Evolutionary conservation across 352 stramenopile genomes (phyloP), one percentile per base, ranked within the genome.

Genomic region (Halophytophthora batemanensis): DNA sequence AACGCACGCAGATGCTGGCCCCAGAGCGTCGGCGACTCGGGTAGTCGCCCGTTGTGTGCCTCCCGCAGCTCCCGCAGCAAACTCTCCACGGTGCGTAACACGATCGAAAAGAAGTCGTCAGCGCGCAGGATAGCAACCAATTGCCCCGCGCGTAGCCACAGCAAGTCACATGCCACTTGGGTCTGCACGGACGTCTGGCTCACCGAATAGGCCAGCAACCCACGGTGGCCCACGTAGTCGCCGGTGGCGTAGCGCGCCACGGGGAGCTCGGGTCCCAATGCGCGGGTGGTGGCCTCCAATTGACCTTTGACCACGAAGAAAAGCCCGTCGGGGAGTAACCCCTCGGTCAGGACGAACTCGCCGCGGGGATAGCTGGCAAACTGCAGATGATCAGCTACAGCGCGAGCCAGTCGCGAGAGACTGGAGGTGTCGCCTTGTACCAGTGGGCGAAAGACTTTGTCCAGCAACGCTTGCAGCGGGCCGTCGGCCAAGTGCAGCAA

Each of bases 281-380:
- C 42, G 14, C 61, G 56, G 1, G 61, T 70, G 0, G 53, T 66
- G 13, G 50, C 58, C 31, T 59, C 28, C 1, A 87, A 34, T 21
- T 74, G 61, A 0, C 77, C 77, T 13, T 62, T 63, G 6, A 87
- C 70, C 2, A 87, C 74, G 48, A 87, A 87, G 40, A 80, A 87
- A 44, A 87, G 67, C 1, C 66, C 65, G 15, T 50, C 61, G 1
- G 60, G 57, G 19, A 86, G 74, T 12, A 63, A 54, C 10, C 74
- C 72, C 45, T 88, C 74, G 0, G 67, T 45, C 2, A 82, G 31
- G 15, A 86, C 72, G 17, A 56, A 54, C 45, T 86, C 72, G 2
- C 64, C 70, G 10, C 66, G 69, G 8, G 70, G 70, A 23, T 85
- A 86, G 3, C 62, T 68, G 37, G 81, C 71, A 41, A 86, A 82